Conservation (phyloP, 768 basidiomycete genomes). For the Rubroboletus pulcherrimus region DNA sequence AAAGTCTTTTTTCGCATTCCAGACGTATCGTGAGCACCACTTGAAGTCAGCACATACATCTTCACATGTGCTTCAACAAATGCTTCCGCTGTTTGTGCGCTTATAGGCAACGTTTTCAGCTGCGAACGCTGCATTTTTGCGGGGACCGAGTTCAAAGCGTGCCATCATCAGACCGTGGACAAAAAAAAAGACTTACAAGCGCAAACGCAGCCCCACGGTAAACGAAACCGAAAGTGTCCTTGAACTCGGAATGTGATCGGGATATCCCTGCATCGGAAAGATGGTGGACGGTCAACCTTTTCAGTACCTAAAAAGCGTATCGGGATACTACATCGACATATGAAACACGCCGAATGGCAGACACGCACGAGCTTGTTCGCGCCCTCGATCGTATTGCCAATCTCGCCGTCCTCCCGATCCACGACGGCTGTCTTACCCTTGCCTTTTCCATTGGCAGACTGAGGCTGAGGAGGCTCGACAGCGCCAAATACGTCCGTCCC, state of each 20-base stretch:
- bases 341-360: not conserved
- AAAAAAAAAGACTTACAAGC: constrained; percentile 30
- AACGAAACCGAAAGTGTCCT: constrained; percentile 37
- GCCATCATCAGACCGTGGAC: not conserved
- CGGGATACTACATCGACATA: not conserved
- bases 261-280: constrained; percentile 31
- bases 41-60: constrained; percentile 29
- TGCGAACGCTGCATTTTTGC: constrained; percentile 22
- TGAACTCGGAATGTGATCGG: constrained; percentile 39
- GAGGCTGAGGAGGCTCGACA: constrained; percentile 14
- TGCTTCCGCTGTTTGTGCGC: constrained; percentile 26
- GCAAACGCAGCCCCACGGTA: constrained; percentile 41
- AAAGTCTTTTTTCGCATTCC: not conserved
- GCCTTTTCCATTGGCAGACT: constrained; percentile 30
- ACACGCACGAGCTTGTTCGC: constrained; percentile 57
- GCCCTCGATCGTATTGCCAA: constrained; percentile 42
- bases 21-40: not conserved
- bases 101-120: constrained; percentile 27
- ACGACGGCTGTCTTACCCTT: constrained; percentile 34
- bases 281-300: constrained; percentile 35
- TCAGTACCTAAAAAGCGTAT: constrained; percentile 33
- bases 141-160: not conserved
- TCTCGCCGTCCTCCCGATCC: constrained; percentile 24
- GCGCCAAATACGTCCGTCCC: constrained; percentile 33
- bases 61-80: constrained; percentile 36